Conservation (phyloP, 805 yeast genomes). For the Saccharomyces jurei region DNA sequence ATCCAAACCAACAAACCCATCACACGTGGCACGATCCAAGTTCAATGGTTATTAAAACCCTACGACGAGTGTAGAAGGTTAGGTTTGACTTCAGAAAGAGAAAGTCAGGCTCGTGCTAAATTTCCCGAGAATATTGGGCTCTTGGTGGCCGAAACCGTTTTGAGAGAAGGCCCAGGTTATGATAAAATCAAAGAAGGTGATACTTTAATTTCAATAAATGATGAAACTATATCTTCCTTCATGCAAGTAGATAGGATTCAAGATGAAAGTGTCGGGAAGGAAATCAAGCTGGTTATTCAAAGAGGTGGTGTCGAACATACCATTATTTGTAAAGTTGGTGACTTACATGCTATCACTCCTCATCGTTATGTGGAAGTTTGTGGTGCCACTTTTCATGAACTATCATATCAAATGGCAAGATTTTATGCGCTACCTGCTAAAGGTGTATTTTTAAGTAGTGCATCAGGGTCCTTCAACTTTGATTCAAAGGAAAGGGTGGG, state of each 20-base stretch:
- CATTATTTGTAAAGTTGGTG: constrained; percentile 52
- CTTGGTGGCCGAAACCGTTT: constrained; percentile 70
- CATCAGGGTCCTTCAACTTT: constrained; percentile 66
- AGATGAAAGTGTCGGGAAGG: constrained; percentile 59
- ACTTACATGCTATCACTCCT: constrained; percentile 78
- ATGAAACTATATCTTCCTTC: constrained; percentile 55
- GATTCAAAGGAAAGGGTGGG: constrained; percentile 56
- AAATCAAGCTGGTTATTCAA: constrained; percentile 50
- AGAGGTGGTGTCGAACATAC: constrained; percentile 60
- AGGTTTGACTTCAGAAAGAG: constrained; percentile 72
- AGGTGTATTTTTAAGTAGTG: constrained; percentile 75
- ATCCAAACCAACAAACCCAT: constrained; percentile 52
- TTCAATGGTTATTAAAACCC: constrained; percentile 80
- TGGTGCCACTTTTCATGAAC: constrained; percentile 79
- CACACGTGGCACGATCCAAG: constrained; percentile 87
- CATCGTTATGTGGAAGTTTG: constrained; percentile 70
- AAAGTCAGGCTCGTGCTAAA: constrained; percentile 52
- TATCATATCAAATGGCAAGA: constrained; percentile 85
- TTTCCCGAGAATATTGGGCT: constrained; percentile 75
- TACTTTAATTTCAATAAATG: constrained; percentile 66
- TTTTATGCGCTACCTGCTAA: constrained; percentile 72
- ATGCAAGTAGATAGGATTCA: constrained; percentile 75
- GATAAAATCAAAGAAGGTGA: constrained; percentile 75
- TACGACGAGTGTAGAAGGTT: constrained; percentile 85
- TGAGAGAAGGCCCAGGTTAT: constrained; percentile 83